A percentile compares a stretch with the other conserved stretches of the same genome.
Conservation (phyloP, 768 basidiomycete genomes). For the Amanita brunnescens region DNA sequence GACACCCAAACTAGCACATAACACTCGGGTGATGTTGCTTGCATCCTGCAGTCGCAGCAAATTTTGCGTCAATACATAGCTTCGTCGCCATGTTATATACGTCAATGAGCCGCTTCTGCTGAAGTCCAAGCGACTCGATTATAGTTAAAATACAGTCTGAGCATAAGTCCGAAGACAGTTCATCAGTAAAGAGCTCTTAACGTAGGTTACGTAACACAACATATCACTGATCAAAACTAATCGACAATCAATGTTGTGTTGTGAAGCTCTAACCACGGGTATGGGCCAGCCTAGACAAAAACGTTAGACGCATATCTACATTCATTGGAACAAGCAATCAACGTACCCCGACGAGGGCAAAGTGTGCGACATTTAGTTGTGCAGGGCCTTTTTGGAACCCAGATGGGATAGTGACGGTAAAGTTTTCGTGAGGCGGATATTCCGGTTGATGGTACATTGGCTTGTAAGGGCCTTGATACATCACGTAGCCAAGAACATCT, state of each 20-base stretch:
- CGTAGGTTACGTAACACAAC: too few relatives aligned
- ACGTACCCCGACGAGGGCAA: conserved; percentile 33
- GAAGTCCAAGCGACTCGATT: too few relatives aligned
- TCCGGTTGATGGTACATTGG: conserved; percentile 24
- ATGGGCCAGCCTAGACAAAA: neutral
- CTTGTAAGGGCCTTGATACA: conserved; percentile 38
- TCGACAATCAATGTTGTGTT: neutral
- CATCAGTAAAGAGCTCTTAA: too few relatives aligned
- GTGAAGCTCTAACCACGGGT: neutral
- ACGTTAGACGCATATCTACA: neutral
- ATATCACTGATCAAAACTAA: neutral
- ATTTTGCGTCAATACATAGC: too few relatives aligned
- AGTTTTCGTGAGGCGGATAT: conserved; percentile 36
- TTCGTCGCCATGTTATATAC: too few relatives aligned
- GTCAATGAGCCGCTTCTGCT: too few relatives aligned
- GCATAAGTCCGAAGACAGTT: too few relatives aligned
- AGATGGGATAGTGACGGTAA: conserved; percentile 30
- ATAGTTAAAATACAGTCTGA: too few relatives aligned
- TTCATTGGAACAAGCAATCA: neutral
- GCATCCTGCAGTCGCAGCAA: too few relatives aligned
- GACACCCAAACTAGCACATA: too few relatives aligned
- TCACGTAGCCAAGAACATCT: conserved; percentile 29
- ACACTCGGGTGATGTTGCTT: too few relatives aligned
- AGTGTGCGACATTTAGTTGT: conserved; percentile 28
- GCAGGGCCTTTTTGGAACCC: conserved; percentile 19